Base-by-base conservation (phyloP, 2,329 filamentous ascomycete species). In the Thelonectria discophora region DNA sequence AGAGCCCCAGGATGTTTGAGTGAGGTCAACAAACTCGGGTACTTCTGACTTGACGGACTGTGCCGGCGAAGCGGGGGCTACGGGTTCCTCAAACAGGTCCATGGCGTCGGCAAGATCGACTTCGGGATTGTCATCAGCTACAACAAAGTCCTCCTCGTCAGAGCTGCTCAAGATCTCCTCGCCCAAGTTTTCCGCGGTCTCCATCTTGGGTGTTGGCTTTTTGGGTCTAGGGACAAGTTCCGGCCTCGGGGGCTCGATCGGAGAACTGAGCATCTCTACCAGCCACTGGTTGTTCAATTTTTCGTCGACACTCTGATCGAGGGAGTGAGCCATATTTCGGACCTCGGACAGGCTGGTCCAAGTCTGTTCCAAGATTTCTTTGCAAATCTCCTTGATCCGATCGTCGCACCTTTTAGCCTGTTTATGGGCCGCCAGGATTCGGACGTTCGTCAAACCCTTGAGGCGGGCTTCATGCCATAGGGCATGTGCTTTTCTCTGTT, bases 231-330 rank as follows among this genome's bases (percentile, higher is more conserved):
- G 68, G 11, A 73, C 43, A 0, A 58, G 61, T 15, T 69, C 65
- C 12, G 72, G 72, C 53, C 78, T 81, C 3, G 78, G 74, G 0
- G 82, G 81, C 48, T 77, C 76, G 13, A 58, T 46, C 6, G 77
- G 78, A 17, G 78, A 78, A 40, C 76, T 75, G 5, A 88, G 76
- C 21, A 84, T 67, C 7, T 73, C 65, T n/a, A 84, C 77, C 3
- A 79, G 72, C 85, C 85, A 89, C 8, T 72, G 69, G 9, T 82
- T 73, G 40, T 85, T 75, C 69, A 89, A 79, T 50, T 85, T 84
- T 56, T 90, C 84, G 37, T 86, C 83, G 1, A 97, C 76, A 3
- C 83, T 92, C 5, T 81, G 78, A 61, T 94, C 88, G 56, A 97
- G 78, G 37, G 78, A 83, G 11, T 78, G 75, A 50, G 88, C 87